phyloP scores from a whole-genome alignment of 106 monocot genomes.

The Alisma plantagoaquatica region DNA sequence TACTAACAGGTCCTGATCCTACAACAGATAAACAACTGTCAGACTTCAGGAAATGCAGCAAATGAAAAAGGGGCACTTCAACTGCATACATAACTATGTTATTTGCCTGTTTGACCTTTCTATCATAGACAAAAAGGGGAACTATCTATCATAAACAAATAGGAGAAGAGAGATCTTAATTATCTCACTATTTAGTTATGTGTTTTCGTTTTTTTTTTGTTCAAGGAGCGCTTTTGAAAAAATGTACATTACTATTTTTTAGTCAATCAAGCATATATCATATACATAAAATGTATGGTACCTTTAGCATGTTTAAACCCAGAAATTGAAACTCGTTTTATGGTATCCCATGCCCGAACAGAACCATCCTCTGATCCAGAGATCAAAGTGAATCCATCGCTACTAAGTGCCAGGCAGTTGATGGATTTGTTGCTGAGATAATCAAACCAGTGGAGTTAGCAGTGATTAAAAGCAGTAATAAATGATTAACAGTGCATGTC shows the following conservation, averaged over 20 bases:
- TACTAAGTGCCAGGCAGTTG: slow-evolving; percentile 51
- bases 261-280: background rate
- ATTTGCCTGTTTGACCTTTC: too few species aligned
- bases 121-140: too few species aligned
- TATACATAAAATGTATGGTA: slow-evolving; percentile 7
- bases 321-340: slow-evolving; percentile 31
- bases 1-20: slow-evolving; percentile 67
- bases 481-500: too few species aligned
- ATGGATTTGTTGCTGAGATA: slow-evolving; percentile 41
- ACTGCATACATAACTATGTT: too few species aligned
- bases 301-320: slow-evolving; percentile 65
- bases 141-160: background rate
- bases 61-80: slow-evolving; percentile 3
- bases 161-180: background rate
- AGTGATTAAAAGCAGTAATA: background rate
- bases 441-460: background rate
- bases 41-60: slow-evolving; percentile 9
- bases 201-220: too few species aligned
- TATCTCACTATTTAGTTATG: too few species aligned
- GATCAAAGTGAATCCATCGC: slow-evolving; percentile 54
- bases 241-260: too few species aligned
- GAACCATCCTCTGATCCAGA: slow-evolving; percentile 81
- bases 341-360: slow-evolving; percentile 66
- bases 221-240: too few species aligned
- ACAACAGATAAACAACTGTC: too few species aligned